Evolutionary conservation across 768 basidiomycete species (phyloP).

Genomic region (Amanita muscaria): DNA sequence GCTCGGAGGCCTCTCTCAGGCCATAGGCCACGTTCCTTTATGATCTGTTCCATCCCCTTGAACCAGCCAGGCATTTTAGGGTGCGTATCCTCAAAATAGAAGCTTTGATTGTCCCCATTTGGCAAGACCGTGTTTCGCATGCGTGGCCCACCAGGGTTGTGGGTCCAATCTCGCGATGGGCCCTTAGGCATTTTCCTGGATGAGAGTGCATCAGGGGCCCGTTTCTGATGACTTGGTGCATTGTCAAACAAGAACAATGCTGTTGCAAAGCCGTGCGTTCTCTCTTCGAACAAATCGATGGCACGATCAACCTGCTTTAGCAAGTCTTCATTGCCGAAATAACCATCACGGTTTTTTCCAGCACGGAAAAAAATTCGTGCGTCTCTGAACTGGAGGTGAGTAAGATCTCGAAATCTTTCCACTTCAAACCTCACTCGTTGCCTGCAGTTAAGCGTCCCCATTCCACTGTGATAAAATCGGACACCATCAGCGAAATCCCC

Average conservation of each 20-base stretch:
- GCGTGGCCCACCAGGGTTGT: constrained; percentile 9
- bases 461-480: constrained; percentile 25
- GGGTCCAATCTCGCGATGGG: constrained; percentile 23
- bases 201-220: constrained; percentile 23
- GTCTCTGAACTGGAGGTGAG: no score
- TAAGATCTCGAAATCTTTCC: constrained; percentile 3
- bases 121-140: constrained; percentile 19
- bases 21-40: neutral
- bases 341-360: no score
- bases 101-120: constrained; percentile 19
- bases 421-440: constrained; percentile 17
- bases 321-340: constrained; percentile 1
- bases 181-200: constrained; percentile 25
- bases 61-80: constrained; percentile 23
- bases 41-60: constrained; percentile 26
- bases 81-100: constrained; percentile 26
- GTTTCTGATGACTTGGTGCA: constrained; percentile 24
- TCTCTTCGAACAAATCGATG: constrained; percentile 22
- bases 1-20: neutral
- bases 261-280: constrained; percentile 14
- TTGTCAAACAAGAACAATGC: constrained; percentile 25
- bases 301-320: constrained; percentile 21
- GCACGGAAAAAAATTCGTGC: no score
- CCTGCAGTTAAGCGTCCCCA: constrained; percentile 19
- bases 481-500: constrained; percentile 27